Evolutionary conservation across 305 asterid species (phyloP).

Genomic region (Solanum chacoense): DNA sequence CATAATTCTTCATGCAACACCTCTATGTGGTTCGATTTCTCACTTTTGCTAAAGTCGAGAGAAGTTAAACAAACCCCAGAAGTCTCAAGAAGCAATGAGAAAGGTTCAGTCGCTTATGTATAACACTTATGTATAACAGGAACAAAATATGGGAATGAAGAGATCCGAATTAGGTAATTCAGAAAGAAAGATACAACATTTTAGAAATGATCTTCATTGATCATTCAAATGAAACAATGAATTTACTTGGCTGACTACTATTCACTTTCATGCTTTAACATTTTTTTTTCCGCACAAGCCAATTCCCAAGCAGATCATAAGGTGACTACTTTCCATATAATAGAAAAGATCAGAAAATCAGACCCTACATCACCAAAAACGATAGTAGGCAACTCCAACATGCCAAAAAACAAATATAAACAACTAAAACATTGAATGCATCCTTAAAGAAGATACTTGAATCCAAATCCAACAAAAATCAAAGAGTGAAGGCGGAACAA

Average conservation of each 20-base stretch:
- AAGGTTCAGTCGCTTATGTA: background rate
- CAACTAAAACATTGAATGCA: background rate
- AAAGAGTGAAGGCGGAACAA: background rate
- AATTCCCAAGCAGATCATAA: background rate
- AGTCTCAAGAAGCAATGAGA: background rate
- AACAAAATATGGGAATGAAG: background rate
- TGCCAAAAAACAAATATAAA: background rate
- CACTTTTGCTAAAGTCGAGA: background rate
- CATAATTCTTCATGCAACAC: background rate
- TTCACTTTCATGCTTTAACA: background rate
- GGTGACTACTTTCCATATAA: background rate
- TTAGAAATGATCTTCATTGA: background rate
- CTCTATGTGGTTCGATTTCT: background rate
- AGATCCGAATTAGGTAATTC: background rate
- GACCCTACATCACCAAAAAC: background rate
- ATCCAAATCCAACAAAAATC: background rate
- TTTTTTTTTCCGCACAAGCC: background rate
- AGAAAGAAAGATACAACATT: background rate
- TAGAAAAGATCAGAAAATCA: background rate
- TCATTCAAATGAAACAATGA: background rate
- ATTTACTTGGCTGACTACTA: background rate
- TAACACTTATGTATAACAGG: background rate
- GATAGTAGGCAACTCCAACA: background rate
- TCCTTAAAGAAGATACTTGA: background rate
- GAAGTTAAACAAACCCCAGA: background rate